Percentiles rank a stretch among this genome's conserved stretches.
Evolutionary conservation across 2,329 filamentous ascomycete genomes (phyloP).

Genomic region (Aspergillus ustus): DNA sequence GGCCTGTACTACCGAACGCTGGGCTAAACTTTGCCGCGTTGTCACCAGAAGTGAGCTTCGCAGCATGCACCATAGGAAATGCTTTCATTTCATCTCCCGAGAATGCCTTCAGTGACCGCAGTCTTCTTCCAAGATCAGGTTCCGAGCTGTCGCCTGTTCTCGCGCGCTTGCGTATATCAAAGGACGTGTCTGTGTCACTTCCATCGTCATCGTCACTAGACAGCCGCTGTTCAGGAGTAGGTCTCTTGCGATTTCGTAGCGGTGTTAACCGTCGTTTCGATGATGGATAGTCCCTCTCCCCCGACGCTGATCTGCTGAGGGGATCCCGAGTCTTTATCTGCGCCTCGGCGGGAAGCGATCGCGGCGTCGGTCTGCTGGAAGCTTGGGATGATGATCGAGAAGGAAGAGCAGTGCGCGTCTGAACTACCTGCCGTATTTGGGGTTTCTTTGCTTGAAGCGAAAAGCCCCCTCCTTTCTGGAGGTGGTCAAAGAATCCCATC

Average conservation of each 20-base stretch:
- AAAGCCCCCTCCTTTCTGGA: slow-evolving; percentile 49
- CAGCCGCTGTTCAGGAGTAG: slow-evolving; percentile 44
- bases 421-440: slow-evolving; percentile 49
- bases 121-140: slow-evolving; percentile 48
- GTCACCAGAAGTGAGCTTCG: slow-evolving; percentile 51
- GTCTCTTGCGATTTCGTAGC: slow-evolving; percentile 41
- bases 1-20: slow-evolving; percentile 52
- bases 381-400: slow-evolving; percentile 35
- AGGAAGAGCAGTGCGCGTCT: slow-evolving; percentile 38
- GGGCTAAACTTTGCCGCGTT: slow-evolving; percentile 56
- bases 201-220: slow-evolving; percentile 49
- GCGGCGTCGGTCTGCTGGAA: slow-evolving; percentile 25
- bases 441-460: slow-evolving; percentile 47
- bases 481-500: slow-evolving; percentile 52
- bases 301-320: slow-evolving; percentile 36
- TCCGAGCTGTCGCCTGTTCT: slow-evolving; percentile 47
- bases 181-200: slow-evolving; percentile 47
- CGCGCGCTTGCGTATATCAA: slow-evolving; percentile 49
- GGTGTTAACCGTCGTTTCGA: slow-evolving; percentile 39
- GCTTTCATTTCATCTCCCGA: slow-evolving; percentile 42
- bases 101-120: slow-evolving; percentile 53
- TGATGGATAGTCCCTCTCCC: slow-evolving; percentile 32
- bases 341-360: slow-evolving; percentile 27
- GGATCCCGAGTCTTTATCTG: slow-evolving; percentile 29
- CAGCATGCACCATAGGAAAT: slow-evolving; percentile 54